Base-by-base conservation (phyloP, 2,329 filamentous ascomycete genomes). In the Fusarium tupiense region DNA sequence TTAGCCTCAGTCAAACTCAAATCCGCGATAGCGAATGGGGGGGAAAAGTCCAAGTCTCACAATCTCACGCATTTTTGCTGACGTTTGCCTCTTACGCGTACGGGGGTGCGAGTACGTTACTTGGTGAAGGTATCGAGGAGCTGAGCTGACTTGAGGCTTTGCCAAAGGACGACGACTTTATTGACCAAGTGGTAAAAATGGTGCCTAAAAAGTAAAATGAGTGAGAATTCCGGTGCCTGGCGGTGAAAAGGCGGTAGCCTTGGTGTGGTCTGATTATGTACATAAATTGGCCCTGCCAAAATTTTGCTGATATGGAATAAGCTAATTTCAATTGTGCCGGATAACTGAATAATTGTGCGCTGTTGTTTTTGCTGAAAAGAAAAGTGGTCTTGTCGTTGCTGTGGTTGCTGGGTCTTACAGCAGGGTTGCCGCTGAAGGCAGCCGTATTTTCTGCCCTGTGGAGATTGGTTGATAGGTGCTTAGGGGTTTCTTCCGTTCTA, bases 41-140 rank as follows among this genome's bases (percentile, higher is more conserved):
- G 17, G 12, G 17, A 53, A 58, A 52, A 57, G 22, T 37, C 14
- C 46, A 49, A 38, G 31, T 38, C 31, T 85, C 86, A 92, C 90
- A 85, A 91, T 92, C 85, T 92, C 90, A 87, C 90, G 90, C 71
- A 74, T 74, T 44, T 71, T 66, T 29, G 43, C 88, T 78, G 50
- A 40, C 49, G 57, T 29, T 29, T 65, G 47, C 43, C 62, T 59
- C 37, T 52, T 44, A 67, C 49, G 54, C 57, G 66, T 67, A 22
- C 29, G 40, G 43, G 46, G 47, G 47, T 46, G 49, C 47, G 37
- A 17, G 29, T 50, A 38, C n/a, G 43, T 49, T 19, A 35, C 41
- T 41, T 29, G 64, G 49, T 24, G 29, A 35, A 43, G 53, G 7
- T 29, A 19, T 43, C 19, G 33, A 37, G 57, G 29, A 54, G 64